Percentiles rank a stretch among this genome's conserved stretches.
phyloP scores from a whole-genome alignment of 2,329 filamentous ascomycete species.

The Monilinia laxa region DNA sequence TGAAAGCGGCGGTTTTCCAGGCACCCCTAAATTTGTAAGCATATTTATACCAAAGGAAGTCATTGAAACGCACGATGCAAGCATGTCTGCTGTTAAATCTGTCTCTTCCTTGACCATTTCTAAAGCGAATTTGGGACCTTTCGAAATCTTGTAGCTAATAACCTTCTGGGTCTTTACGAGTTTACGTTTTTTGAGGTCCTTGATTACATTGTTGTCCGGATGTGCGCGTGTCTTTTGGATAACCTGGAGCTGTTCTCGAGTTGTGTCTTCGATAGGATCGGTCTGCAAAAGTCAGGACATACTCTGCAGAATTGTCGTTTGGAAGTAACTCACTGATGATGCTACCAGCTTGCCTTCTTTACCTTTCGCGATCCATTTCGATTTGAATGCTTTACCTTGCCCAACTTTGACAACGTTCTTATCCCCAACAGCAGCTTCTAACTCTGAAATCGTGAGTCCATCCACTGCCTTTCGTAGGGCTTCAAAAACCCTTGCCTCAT shows the following conservation, averaged over 20 bases:
- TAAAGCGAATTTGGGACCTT: constrained; percentile 84
- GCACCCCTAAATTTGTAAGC: constrained; percentile 55
- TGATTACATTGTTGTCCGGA: constrained; percentile 70
- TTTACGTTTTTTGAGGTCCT: constrained; percentile 90
- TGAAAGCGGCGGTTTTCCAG: constrained; percentile 92
- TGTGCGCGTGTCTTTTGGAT: constrained; percentile 70
- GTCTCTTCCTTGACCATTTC: constrained; percentile 93
- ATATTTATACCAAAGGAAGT: constrained; percentile 22
- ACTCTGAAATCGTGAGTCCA: constrained; percentile 75
- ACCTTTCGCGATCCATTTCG: constrained; percentile 67
- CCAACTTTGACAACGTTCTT: constrained; percentile 77
- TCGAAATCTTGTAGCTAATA: constrained; percentile 78
- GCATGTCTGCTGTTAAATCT: constrained; percentile 91
- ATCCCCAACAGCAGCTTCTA: constrained; percentile 68
- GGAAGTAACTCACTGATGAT: constrained; percentile 45
- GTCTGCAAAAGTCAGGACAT: constrained; percentile 42
- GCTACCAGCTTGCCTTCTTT: constrained; percentile 57
- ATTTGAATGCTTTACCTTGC: constrained; percentile 91
- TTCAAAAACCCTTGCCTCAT: constrained; percentile 80
- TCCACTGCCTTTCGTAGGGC: constrained; percentile 70
- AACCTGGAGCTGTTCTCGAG: constrained; percentile 69
- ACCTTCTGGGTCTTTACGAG: constrained; percentile 81
- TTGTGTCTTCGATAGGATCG: constrained; percentile 77
- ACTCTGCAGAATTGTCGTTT: neutral
- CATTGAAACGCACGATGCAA: constrained; percentile 53